A percentile compares a stretch with the other conserved stretches of the same genome.
These are phyloP conservation scores for Grammothele lineata DNA, from an alignment of 768 basidiomycete species.

Conservation along the genomic window DNA sequence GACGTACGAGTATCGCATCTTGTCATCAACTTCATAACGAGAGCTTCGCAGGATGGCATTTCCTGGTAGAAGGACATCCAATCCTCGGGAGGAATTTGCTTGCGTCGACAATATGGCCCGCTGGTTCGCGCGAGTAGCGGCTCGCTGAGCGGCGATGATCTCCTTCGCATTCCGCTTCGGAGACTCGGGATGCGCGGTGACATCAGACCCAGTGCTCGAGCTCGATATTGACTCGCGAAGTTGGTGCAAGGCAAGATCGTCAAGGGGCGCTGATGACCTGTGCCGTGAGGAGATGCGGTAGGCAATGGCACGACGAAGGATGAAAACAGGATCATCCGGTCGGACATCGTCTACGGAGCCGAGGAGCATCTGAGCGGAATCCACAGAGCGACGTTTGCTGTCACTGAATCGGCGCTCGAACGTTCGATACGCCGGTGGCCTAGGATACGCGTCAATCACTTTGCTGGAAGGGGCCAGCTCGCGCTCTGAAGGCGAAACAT, in stretches of 20 bases:
- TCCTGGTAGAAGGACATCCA: conserved; percentile 85
- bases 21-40: conserved; percentile 62
- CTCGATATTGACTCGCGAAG: conserved; percentile 57
- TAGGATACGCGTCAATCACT: conserved; percentile 77
- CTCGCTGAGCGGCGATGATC: conserved; percentile 91
- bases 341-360: conserved; percentile 72
- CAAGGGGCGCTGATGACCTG: conserved; percentile 71
- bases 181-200: conserved; percentile 29
- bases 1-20: conserved; percentile 91
- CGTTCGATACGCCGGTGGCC: conserved; percentile 67
- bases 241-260: conserved; percentile 77
- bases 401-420: conserved; percentile 57
- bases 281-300: conserved; percentile 69
- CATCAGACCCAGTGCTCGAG: conserved; percentile 56
- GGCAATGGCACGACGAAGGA: conserved; percentile 77
- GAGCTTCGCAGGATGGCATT: conserved; percentile 84
- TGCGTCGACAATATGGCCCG: conserved; percentile 83
- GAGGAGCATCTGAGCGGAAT: conserved; percentile 67
- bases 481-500: conserved; percentile 52
- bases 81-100: conserved; percentile 77
- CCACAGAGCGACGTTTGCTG: conserved; percentile 81
- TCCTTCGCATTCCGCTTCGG: conserved; percentile 55
- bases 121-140: conserved; percentile 80
- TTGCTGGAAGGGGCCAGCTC: conserved; percentile 77
- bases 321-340: conserved; percentile 83